A percentile compares a stretch with the other conserved stretches of the same genome.
phyloP scores from a whole-genome alignment of 192 early-diverging fungal species.

The Mortierella hygrophila region DNA sequence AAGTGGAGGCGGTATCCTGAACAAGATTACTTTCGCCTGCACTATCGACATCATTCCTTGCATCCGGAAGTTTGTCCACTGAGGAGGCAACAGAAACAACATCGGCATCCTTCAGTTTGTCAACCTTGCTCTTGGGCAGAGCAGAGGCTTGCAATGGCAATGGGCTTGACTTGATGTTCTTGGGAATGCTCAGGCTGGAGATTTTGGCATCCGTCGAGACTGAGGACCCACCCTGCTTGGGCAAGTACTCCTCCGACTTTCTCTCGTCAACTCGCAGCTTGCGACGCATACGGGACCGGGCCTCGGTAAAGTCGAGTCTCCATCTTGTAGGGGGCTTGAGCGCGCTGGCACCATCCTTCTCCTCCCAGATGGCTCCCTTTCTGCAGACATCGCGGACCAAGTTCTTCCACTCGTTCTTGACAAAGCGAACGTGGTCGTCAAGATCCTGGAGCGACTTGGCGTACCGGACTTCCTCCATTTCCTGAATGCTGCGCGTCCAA shows the following conservation, averaged over 20 bases:
- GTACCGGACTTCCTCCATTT: conserved; percentile 68
- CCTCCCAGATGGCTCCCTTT: conserved; percentile 75
- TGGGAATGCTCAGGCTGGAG: conserved; percentile 43
- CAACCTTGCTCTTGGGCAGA: conserved; percentile 28
- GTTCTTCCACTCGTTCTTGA: conserved; percentile 72
- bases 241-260: conserved; percentile 51
- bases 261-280: conserved; percentile 44
- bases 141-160: conserved; percentile 11
- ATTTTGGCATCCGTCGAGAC: conserved; percentile 43
- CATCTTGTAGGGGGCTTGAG: conserved; percentile 55
- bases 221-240: conserved; percentile 45
- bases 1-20: conserved; percentile 17
- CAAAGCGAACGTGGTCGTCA: conserved; percentile 67
- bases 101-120: conserved; percentile 45
- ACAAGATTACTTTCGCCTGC: conserved; percentile 4
- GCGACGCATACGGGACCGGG: conserved; percentile 57
- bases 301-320: conserved; percentile 73
- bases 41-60: conserved; percentile 39
- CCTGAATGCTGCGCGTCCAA: conserved; percentile 70
- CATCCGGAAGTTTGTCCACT: conserved; percentile 32
- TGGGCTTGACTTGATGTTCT: conserved; percentile 46
- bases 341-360: conserved; percentile 31
- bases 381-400: conserved; percentile 64
- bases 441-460: conserved; percentile 71
- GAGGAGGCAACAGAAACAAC: conserved; percentile 42